Conservation (phyloP, 2,329 filamentous ascomycete species). For the Ophiostoma montium region DNA sequence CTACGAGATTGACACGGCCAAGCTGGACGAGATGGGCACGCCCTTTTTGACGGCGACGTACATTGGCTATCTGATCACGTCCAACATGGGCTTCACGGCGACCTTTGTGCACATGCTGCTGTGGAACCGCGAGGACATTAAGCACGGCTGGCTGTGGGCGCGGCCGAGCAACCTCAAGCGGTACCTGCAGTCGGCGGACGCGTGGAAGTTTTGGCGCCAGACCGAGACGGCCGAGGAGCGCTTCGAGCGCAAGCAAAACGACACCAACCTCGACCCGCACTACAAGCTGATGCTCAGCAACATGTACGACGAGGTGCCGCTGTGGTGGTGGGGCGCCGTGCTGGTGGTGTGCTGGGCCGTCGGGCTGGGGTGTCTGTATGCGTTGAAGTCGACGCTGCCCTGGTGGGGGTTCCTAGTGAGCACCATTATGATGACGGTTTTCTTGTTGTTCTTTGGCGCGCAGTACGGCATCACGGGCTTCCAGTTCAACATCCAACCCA, state of each 20-base stretch:
- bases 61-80: slow-evolving; percentile 25
- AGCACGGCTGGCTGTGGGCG: slow-evolving; percentile 10
- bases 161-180: slow-evolving; percentile 5
- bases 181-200: slow-evolving; percentile 3
- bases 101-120: slow-evolving; percentile 25
- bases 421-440: slow-evolving; percentile 21
- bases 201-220: slow-evolving; percentile 8
- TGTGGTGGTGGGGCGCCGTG: slow-evolving; percentile 16
- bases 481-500: slow-evolving; percentile 23
- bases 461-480: slow-evolving; percentile 26
- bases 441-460: slow-evolving; percentile 27
- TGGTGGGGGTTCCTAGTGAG: slow-evolving; percentile 30
- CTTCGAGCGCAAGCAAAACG: slow-evolving; percentile 8
- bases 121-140: slow-evolving; percentile 13
- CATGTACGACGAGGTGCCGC: slow-evolving; percentile 11
- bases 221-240: slow-evolving; percentile 11
- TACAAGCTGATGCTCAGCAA: slow-evolving; percentile 13
- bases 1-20: slow-evolving; percentile 23
- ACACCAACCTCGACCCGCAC: slow-evolving; percentile 20
- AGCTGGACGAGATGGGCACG: slow-evolving; percentile 23
- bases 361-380: slow-evolving; percentile 26
- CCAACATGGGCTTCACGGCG: slow-evolving; percentile 32
- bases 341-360: slow-evolving; percentile 22
- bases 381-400: slow-evolving; percentile 22
- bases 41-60: slow-evolving; percentile 29